Evolutionary conservation across 1,284 basidiomycete species (phyloP).

Genomic region (Sanghuangporus baumii): DNA sequence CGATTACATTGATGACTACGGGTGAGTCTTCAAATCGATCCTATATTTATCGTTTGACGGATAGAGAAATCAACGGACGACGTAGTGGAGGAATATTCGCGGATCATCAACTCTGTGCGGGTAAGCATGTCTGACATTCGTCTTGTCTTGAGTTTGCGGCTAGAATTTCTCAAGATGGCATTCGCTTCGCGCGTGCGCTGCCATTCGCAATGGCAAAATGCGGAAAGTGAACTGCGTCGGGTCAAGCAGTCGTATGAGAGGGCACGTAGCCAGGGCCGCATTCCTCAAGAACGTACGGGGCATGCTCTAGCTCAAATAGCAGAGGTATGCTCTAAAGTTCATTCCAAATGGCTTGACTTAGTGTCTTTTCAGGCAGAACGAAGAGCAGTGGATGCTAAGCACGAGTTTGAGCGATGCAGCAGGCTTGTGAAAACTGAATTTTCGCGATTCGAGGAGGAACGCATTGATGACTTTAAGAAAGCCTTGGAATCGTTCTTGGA

Average conservation of each 20-base stretch:
- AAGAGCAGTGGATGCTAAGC: slow-evolving; percentile 71
- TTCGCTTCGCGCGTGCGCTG: slow-evolving; percentile 83
- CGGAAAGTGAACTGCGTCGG: slow-evolving; percentile 72
- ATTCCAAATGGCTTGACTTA: slow-evolving; percentile 2
- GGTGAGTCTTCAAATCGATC: slow-evolving; percentile 34
- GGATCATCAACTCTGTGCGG: slow-evolving; percentile 86
- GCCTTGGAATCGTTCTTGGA: slow-evolving; percentile 74
- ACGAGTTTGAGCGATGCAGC: slow-evolving; percentile 85
- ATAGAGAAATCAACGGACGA: neutral
- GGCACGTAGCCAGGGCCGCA: slow-evolving; percentile 66
- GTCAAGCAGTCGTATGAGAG: slow-evolving; percentile 77
- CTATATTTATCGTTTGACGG: neutral
- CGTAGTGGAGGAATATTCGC: slow-evolving; percentile 84
- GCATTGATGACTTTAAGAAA: slow-evolving; percentile 84
- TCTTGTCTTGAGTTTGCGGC: neutral
- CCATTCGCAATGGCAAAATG: slow-evolving; percentile 75
- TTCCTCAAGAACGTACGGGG: slow-evolving; percentile 60
- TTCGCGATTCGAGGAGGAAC: slow-evolving; percentile 89
- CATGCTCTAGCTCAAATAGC: slow-evolving; percentile 69
- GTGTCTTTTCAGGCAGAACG: slow-evolving; percentile 68
- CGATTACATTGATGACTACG: slow-evolving; percentile 72
- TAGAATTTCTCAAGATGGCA: slow-evolving; percentile 50
- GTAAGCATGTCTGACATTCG: slow-evolving; percentile 38
- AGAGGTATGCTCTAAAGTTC: slow-evolving; percentile 50
- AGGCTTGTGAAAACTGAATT: slow-evolving; percentile 88